Conservation (phyloP, 202 grass and related monocot genomes). For the Panicum hallii region DNA sequence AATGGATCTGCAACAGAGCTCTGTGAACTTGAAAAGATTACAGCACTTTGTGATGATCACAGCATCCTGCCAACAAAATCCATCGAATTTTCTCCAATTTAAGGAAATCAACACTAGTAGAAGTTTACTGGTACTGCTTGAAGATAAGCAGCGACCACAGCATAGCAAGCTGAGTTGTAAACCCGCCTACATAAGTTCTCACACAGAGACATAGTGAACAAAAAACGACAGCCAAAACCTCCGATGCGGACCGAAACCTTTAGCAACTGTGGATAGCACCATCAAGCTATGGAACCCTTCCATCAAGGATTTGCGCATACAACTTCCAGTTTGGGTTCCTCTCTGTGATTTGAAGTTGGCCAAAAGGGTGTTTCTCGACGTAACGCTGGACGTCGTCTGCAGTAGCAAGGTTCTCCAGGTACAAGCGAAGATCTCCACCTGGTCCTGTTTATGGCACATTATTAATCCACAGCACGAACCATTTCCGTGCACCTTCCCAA, state of each 20-base stretch:
- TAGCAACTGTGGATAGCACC: background rate
- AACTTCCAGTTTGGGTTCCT: constrained; percentile 58
- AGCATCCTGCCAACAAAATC: too few relatives aligned
- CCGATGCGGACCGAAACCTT: background rate
- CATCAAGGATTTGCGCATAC: constrained; percentile 59
- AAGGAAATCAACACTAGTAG: too few relatives aligned
- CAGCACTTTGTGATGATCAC: too few relatives aligned
- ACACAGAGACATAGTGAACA: background rate
- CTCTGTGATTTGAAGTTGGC: constrained; percentile 62
- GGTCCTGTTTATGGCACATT: constrained; percentile 49
- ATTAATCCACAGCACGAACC: background rate
- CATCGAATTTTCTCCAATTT: too few relatives aligned
- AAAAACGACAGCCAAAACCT: background rate
- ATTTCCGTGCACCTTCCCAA: background rate
- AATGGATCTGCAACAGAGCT: too few relatives aligned
- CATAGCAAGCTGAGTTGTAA: too few relatives aligned
- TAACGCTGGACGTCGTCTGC: constrained; percentile 63
- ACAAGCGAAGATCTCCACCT: constrained; percentile 67
- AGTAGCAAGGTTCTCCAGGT: constrained; percentile 63
- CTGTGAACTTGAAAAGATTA: too few relatives aligned
- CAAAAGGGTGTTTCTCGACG: constrained; percentile 70
- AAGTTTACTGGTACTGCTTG: too few relatives aligned
- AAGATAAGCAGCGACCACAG: too few relatives aligned
- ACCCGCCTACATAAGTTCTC: too few relatives aligned
- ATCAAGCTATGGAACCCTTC: too few relatives aligned